These are phyloP conservation scores for Termitomyces sp. DNA, from an alignment of 768 basidiomycete species.

Conservation along the genomic window DNA sequence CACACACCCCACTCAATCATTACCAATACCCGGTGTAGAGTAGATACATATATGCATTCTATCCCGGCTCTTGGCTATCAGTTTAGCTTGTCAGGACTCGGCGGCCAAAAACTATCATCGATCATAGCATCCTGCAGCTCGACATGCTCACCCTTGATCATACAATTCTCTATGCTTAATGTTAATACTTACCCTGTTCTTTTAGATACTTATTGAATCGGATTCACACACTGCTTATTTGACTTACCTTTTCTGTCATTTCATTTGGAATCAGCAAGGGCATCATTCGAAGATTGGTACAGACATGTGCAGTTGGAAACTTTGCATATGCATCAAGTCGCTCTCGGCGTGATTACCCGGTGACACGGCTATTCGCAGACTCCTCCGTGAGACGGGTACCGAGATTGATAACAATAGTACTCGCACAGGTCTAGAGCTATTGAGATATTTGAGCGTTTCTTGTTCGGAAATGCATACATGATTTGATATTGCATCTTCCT, in stretches of 20 bases:
- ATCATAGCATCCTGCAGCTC: background rate
- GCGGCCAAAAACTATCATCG: background rate
- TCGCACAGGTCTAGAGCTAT: background rate
- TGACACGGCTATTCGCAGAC: background rate
- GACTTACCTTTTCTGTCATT: background rate
- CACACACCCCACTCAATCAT: too few species aligned
- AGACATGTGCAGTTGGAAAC: background rate
- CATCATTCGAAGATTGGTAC: background rate
- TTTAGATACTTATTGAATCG: background rate
- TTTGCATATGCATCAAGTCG: background rate
- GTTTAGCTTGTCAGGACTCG: background rate
- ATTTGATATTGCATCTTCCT: too few species aligned
- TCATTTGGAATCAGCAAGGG: background rate
- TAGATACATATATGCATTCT: too few species aligned
- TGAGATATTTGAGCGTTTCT: background rate
- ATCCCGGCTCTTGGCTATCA: too few species aligned
- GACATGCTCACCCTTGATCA: background rate
- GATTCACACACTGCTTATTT: background rate
- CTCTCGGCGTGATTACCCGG: background rate
- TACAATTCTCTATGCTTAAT: background rate
- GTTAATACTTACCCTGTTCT: background rate
- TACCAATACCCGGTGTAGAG: too few species aligned
- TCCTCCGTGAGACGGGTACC: background rate
- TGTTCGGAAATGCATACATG: background rate
- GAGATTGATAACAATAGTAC: background rate